Evolutionary conservation across 139 green algal genomes (phyloP).

Genomic region (Chloropicon primus): DNA sequence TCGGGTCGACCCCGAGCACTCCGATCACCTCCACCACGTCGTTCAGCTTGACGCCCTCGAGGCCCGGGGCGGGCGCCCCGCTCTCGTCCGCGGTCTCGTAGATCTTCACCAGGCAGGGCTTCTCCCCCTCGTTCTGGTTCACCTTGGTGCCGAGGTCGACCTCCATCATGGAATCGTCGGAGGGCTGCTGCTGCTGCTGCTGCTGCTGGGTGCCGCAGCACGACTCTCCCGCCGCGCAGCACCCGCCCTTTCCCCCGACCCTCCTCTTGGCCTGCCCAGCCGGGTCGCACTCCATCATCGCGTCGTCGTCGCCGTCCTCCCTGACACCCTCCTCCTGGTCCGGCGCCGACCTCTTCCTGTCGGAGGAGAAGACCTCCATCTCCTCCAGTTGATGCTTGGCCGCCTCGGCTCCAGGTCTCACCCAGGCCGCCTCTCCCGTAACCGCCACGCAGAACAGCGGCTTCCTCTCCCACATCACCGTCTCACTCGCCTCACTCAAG

Average conservation of each 20-base stretch:
- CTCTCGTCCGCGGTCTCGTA: constrained; percentile 24
- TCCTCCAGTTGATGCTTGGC: too few species aligned
- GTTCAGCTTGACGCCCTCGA: constrained; percentile 29
- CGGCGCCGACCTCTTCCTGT: too few species aligned
- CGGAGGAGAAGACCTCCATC: too few species aligned
- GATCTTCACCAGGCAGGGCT: constrained; percentile 17
- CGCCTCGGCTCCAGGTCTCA: too few species aligned
- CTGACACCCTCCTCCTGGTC: not conserved
- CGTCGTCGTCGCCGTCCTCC: not conserved
- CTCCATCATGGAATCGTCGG: too few species aligned
- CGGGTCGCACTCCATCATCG: not conserved
- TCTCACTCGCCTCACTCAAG: not conserved
- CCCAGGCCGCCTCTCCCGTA: constrained; percentile 27
- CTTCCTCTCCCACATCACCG: constrained; percentile 26
- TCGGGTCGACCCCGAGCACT: constrained; percentile 25
- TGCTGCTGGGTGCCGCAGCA: too few species aligned
- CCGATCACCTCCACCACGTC: constrained; percentile 48
- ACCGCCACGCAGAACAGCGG: constrained; percentile 26
- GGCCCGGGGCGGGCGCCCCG: too few species aligned
- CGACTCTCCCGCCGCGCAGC: too few species aligned
- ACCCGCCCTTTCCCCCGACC: not conserved
- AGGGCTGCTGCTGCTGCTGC: too few species aligned
- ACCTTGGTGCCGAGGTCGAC: not conserved
- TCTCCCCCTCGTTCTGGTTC: not conserved
- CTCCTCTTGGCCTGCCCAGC: not conserved